phyloP scores from a whole-genome alignment of 768 basidiomycete genomes.

The Suillus brevipes region DNA sequence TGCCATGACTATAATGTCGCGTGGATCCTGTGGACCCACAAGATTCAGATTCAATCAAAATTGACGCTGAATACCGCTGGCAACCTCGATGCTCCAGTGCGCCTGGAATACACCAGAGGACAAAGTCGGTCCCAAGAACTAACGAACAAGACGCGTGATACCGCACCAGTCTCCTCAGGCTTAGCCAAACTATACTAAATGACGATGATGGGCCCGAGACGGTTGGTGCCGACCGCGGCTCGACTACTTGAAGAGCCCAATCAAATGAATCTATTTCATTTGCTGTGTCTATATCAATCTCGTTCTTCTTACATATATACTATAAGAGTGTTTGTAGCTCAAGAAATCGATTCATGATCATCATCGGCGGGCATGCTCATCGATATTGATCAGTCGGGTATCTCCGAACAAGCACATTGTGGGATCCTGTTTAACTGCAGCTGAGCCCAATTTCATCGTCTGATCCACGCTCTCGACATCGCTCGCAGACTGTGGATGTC shows the following conservation, averaged over 20 bases:
- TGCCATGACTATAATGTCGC: not conserved
- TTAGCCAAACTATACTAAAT: not conserved
- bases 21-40: not conserved
- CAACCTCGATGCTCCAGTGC: not conserved
- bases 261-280: not conserved
- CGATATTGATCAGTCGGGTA: constrained; percentile 18
- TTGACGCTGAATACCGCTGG: not conserved
- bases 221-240: not conserved
- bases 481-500: constrained; percentile 77
- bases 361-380: not conserved
- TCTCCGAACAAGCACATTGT: constrained; percentile 20
- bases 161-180: not conserved
- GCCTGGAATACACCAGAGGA: not conserved
- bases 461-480: constrained; percentile 31
- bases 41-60: not conserved
- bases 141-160: not conserved
- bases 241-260: not conserved
- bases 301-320: not conserved
- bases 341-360: not conserved
- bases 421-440: not conserved
- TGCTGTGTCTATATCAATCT: not conserved
- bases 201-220: too few species aligned
- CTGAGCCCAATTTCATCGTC: not conserved
- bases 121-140: not conserved
- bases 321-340: not conserved